Conservation (phyloP, 176 grass and related monocot genomes). For the Otatea glauca region DNA sequence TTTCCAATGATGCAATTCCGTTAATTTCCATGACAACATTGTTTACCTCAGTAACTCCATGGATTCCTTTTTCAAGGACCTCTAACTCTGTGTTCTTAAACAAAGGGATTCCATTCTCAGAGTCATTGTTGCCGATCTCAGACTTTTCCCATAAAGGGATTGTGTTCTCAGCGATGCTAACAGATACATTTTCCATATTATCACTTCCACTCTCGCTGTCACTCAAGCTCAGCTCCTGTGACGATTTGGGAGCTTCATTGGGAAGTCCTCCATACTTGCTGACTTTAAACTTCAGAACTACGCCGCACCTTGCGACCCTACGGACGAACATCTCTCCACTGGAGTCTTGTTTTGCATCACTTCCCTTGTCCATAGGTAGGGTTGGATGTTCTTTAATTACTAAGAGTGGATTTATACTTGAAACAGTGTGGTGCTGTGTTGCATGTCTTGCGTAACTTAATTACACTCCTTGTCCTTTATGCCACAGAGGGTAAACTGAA, state of each 20-base stretch:
- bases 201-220: not conserved
- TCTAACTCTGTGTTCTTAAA: not conserved
- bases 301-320: not conserved
- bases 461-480: not conserved
- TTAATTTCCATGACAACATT: not conserved
- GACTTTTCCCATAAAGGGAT: not conserved
- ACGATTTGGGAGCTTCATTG: not conserved
- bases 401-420: not conserved
- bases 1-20: not conserved
- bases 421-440: not conserved
- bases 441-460: not conserved
- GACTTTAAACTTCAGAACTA: slow-evolving; percentile 27
- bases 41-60: not conserved
- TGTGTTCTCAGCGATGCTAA: not conserved
- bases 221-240: not conserved
- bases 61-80: not conserved
- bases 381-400: not conserved
- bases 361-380: slow-evolving; percentile 1
- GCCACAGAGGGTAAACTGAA: not conserved
- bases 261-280: not conserved
- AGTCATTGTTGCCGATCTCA: not conserved
- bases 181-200: not conserved
- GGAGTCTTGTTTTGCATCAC: not conserved
- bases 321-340: not conserved
- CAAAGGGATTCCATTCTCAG: not conserved